Conservation (phyloP, 176 grass and related monocot species). For the Phoenix dactylifera region DNA sequence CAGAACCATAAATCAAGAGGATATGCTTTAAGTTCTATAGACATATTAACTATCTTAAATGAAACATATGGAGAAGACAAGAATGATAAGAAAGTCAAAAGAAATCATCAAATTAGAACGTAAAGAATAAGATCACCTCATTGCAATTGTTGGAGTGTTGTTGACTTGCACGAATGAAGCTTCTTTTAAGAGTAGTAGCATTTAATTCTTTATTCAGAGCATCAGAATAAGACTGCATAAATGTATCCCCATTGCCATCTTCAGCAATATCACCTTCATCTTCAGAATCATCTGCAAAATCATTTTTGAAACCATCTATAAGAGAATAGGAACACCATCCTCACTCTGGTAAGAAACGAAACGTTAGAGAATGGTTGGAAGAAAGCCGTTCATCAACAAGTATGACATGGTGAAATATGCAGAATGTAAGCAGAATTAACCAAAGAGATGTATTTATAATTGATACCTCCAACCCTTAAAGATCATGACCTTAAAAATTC, state of each 20-base stretch:
- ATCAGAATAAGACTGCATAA: constrained; percentile 86
- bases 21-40: no score
- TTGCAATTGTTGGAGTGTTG: constrained; percentile 13
- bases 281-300: constrained; percentile 69
- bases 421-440: no score
- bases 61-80: not conserved
- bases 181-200: constrained; percentile 64
- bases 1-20: no score
- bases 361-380: no score
- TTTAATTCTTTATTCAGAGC: constrained; percentile 77
- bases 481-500: no score
- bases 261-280: constrained; percentile 43
- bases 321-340: no score
- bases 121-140: constrained; percentile 36
- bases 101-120: not conserved
- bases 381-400: no score
- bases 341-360: no score
- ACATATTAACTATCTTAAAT: no score
- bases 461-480: no score
- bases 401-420: no score
- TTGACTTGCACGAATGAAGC: constrained; percentile 42
- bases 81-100: not conserved
- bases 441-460: no score
- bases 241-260: constrained; percentile 41
- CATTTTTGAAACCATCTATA: not conserved